Percentiles rank a stretch among this genome's conserved stretches.
Conservation (phyloP, 2,329 filamentous ascomycete species). For the Aspergillus sergii region DNA sequence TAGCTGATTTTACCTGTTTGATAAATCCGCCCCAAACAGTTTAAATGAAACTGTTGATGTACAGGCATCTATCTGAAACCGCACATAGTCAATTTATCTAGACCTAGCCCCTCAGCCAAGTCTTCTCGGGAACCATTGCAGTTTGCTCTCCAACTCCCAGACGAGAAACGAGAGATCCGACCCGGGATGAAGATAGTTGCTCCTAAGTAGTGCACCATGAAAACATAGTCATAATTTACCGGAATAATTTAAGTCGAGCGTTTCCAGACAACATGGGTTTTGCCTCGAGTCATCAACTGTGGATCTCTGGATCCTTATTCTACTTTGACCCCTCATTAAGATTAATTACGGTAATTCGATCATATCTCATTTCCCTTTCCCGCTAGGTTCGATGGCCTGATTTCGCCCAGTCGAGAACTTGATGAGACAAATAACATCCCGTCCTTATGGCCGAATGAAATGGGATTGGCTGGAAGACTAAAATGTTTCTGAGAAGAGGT, state of each 20-base stretch:
- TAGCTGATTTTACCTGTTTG: neutral
- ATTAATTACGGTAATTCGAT: neutral
- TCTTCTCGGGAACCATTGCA: conserved; percentile 3
- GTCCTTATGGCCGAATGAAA: neutral
- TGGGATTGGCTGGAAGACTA: neutral
- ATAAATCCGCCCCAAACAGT: neutral
- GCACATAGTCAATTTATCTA: neutral
- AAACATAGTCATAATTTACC: neutral
- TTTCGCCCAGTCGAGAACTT: conserved; percentile 15
- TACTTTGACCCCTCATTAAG: conserved; percentile 6
- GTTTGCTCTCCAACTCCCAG: neutral
- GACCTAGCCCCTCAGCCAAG: neutral
- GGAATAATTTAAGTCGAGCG: conserved; percentile 9
- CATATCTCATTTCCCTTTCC: neutral
- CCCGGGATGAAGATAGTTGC: neutral
- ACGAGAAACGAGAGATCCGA: neutral
- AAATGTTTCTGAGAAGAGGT: neutral
- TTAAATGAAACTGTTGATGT: neutral
- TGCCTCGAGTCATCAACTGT: conserved; percentile 11
- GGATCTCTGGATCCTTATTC: conserved; percentile 4
- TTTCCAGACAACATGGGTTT: conserved; percentile 20
- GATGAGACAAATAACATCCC: neutral
- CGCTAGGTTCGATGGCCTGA: conserved; percentile 10
- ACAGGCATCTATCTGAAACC: neutral
- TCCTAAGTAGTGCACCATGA: neutral